phyloP scores from a whole-genome alignment of 2,329 filamentous ascomycete genomes.

The Amauroascus niger region DNA sequence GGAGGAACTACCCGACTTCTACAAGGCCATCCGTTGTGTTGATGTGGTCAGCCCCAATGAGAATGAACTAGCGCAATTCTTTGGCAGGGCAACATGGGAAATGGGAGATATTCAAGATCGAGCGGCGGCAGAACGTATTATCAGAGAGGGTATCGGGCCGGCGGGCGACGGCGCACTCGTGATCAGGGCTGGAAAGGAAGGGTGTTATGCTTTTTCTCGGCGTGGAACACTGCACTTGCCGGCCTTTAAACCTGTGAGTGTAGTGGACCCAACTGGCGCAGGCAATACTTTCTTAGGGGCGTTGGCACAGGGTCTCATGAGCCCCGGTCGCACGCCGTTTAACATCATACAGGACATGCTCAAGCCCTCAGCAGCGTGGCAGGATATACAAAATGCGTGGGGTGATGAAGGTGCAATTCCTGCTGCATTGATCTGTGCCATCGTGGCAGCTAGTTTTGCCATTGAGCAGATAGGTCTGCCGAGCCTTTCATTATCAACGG shows the following conservation, averaged over 20 bases:
- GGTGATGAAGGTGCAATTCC: conserved; percentile 42
- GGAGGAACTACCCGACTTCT: conserved; percentile 47
- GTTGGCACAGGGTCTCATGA: conserved; percentile 47
- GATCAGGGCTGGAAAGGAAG: conserved; percentile 54
- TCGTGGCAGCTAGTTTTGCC: conserved; percentile 77
- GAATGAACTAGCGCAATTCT: conserved; percentile 75
- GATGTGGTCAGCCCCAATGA: conserved; percentile 71
- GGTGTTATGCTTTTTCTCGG: conserved; percentile 42
- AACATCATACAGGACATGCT: conserved; percentile 26
- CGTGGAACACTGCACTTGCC: conserved; percentile 56
- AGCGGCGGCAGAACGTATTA: conserved; percentile 29
- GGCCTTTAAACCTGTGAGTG: conserved; percentile 56
- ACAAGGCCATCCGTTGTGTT: conserved; percentile 45
- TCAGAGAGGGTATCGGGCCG: conserved; percentile 31
- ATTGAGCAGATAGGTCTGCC: conserved; percentile 93
- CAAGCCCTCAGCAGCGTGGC: conserved; percentile 48
- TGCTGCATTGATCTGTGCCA: conserved; percentile 66
- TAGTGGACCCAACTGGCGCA: conserved; percentile 88
- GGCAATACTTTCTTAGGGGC: conserved; percentile 79
- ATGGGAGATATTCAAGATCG: conserved; percentile 23
- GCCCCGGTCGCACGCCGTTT: conserved; percentile 29
- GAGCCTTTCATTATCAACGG: conserved; percentile 23
- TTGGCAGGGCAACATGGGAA: conserved; percentile 46
- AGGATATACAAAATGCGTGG: conserved; percentile 35
- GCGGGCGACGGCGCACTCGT: conserved; percentile 33